A percentile compares a stretch with the other conserved stretches of the same genome.
phyloP scores from a whole-genome alignment of 345 rosid species.

The Atalantia buxifolia region DNA sequence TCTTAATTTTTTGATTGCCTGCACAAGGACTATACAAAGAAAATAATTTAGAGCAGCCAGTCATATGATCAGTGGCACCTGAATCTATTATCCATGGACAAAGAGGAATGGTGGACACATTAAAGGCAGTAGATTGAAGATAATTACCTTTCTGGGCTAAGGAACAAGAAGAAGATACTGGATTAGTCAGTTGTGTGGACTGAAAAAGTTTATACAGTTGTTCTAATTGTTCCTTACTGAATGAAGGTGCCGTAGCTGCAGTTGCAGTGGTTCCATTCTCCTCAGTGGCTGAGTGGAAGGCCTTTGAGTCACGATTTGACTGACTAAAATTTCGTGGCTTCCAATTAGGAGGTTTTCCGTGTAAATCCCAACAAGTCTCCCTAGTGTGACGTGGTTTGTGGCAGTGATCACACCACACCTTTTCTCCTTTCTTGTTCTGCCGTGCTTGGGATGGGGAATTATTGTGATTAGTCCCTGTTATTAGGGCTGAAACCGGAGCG shows the following conservation, averaged over 20 bases:
- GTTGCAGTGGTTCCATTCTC: too few species aligned
- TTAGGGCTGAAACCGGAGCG: too few species aligned
- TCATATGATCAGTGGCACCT: too few species aligned
- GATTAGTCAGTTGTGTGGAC: neutral
- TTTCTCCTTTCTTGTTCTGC: neutral
- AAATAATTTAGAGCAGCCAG: too few species aligned
- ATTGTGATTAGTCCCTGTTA: too few species aligned
- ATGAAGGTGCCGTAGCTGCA: neutral
- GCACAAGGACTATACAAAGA: neutral
- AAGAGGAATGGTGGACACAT: rapidly evolving
- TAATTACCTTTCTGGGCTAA: neutral
- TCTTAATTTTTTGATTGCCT: neutral
- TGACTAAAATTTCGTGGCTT: neutral
- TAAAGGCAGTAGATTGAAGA: neutral
- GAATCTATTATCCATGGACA: too few species aligned
- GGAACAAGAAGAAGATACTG: neutral
- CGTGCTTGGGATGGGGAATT: too few species aligned
- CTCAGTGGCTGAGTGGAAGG: too few species aligned
- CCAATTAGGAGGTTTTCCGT: neutral
- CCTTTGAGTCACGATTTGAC: too few species aligned
- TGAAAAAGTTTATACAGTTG: neutral
- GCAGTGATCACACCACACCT: neutral
- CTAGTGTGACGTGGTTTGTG: neutral
- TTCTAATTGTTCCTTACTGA: neutral
- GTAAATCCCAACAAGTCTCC: neutral